A percentile compares a stretch with the other conserved stretches of the same genome.
Conservation (phyloP, 257 asterid species). For the Solanum bulbocastanum region DNA sequence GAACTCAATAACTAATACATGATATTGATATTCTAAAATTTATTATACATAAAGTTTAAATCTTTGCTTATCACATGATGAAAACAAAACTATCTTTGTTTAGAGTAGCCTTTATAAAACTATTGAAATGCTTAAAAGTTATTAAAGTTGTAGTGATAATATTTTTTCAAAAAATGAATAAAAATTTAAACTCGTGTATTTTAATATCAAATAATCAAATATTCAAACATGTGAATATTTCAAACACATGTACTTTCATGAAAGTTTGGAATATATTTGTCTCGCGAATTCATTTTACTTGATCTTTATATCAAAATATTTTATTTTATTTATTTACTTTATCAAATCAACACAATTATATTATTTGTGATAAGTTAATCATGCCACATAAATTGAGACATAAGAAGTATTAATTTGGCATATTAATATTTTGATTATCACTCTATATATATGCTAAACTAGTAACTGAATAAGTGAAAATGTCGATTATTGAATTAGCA, state of each 20-base stretch:
- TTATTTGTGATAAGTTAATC: too few species aligned
- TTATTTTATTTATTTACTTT: too few species aligned
- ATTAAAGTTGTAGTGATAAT: not conserved
- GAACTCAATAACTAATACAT: not conserved
- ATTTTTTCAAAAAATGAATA: not conserved
- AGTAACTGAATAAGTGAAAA: too few species aligned
- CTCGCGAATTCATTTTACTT: too few species aligned
- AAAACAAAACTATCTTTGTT: not conserved
- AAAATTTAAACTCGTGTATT: not conserved
- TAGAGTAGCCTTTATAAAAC: not conserved
- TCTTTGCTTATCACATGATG: not conserved
- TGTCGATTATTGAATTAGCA: too few species aligned
- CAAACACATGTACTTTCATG: not conserved
- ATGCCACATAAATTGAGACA: too few species aligned
- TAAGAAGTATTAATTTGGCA: too few species aligned
- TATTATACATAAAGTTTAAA: too few species aligned
- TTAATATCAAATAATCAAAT: not conserved
- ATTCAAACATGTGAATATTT: not conserved
- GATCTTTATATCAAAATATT: too few species aligned
- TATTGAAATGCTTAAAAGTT: not conserved
- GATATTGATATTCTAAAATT: not conserved
- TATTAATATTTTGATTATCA: too few species aligned
- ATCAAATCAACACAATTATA: too few species aligned
- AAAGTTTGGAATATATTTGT: not conserved
- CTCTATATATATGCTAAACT: too few species aligned